Evolutionary conservation across 805 yeast genomes (phyloP), one percentile per base, ranked within the genome.

Genomic region (Schizosaccharomyces lindneri): DNA sequence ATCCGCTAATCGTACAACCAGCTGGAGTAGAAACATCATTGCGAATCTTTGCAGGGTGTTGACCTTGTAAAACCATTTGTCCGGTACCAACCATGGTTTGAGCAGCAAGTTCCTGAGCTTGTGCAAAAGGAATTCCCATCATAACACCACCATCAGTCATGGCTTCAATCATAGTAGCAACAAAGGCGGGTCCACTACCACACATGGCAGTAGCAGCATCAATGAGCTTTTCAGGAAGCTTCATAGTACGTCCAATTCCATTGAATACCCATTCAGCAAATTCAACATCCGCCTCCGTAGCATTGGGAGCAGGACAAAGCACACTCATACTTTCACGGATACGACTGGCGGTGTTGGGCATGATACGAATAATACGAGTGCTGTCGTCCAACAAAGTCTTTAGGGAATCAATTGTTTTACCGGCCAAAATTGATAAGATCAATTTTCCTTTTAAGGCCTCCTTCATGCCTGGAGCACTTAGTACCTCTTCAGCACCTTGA

Each of bases 141-240:
- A 86, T 79, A 61, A 93, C 84, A 15, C 95, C 98, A 64, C 97
- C 95, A 68, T 93, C 98, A 66, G 86, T 83, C 73, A 93, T 73
- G 0, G 95, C 83, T 74, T 93, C 97, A 77, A 90, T 77, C 81
- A 90, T 82, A 67, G 88, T 74, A 67, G 89, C 76, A 61, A 87
- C 85, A 71, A 90, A 93, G 0, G 98, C 98, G 0, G 97, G 97
- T 1, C 95, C 98, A 1, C 96, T 87, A 1, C 98, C 98, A 62
- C 93, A 87, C 59, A 93, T 77, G 0, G 96, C 85, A 7, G 97
- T 90, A 51, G 95, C 95, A 3, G 90, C 95, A 70, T 93, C 97
- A 88, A 90, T 88, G 72, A 87, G 85, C 70, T 84, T 84, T 72
- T 93, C 99, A 21, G 73, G 77, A 41, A 75, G 70, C 43, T 72